These are phyloP conservation scores for Aspergillus sp. DNA, from an alignment of 2,329 filamentous ascomycete genomes.

Conservation along the genomic window DNA sequence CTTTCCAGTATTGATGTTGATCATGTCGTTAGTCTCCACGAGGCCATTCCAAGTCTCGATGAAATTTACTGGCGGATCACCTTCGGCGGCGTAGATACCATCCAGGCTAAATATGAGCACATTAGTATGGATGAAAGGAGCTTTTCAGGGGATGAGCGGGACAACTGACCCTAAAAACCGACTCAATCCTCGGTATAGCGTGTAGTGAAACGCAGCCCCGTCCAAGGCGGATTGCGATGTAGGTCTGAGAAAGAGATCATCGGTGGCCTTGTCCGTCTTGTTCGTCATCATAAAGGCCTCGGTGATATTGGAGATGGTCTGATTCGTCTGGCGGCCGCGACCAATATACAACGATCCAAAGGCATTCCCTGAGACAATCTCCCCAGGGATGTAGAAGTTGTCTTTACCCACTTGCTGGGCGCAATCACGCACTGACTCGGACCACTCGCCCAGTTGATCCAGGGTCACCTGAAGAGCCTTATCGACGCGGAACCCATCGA, in stretches of 20 bases:
- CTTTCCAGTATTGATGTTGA: constrained; percentile 57
- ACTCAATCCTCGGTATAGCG: constrained; percentile 60
- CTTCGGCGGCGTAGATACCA: constrained; percentile 55
- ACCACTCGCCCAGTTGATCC: constrained; percentile 61
- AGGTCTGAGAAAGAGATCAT: constrained; percentile 53
- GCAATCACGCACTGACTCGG: constrained; percentile 57
- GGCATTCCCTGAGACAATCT: constrained; percentile 63
- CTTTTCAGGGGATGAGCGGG: neutral
- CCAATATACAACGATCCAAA: constrained; percentile 64
- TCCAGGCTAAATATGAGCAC: constrained; percentile 43
- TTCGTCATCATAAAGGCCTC: constrained; percentile 39
- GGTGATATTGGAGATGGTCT: constrained; percentile 50
- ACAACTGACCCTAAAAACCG: constrained; percentile 53
- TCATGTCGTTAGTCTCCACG: constrained; percentile 59
- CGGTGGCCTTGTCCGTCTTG: neutral
- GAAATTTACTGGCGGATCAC: constrained; percentile 57
- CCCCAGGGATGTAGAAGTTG: constrained; percentile 65
- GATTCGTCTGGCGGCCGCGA: constrained; percentile 58
- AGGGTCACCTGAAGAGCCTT: constrained; percentile 65
- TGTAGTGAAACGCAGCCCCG: constrained; percentile 63
- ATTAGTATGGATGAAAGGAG: neutral
- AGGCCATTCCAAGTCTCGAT: constrained; percentile 57
- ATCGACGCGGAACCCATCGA: constrained; percentile 67
- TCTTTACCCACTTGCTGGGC: constrained; percentile 57
- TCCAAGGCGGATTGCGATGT: constrained; percentile 57